Percentiles rank a stretch among this genome's conserved stretches.
These are phyloP conservation scores for Claviceps quebecensis DNA, from an alignment of 2,329 filamentous ascomycete species.

Conservation along the genomic window DNA sequence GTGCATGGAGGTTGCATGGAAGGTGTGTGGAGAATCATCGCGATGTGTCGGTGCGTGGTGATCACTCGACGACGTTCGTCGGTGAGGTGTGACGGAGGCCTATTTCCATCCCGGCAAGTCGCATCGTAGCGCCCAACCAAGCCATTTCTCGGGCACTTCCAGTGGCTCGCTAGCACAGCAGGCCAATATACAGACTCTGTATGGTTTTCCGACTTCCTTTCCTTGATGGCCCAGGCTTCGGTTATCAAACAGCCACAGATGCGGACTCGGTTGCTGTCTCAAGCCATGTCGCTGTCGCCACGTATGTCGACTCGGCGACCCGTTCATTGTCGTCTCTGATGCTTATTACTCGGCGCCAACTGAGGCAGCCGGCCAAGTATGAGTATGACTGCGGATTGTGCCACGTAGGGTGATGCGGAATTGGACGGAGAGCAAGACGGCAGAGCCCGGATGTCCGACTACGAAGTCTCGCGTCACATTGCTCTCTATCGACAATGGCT, in stretches of 20 bases:
- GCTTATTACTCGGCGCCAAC: background rate
- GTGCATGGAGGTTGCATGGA: too few relatives aligned
- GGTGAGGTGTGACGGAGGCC: constrained; percentile 4
- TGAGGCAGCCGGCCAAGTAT: background rate
- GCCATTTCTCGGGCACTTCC: background rate
- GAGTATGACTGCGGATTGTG: background rate
- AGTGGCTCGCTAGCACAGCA: background rate
- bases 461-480: background rate
- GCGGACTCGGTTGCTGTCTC: background rate
- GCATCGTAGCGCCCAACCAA: constrained; percentile 4
- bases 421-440: background rate
- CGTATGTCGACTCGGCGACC: background rate
- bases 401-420: background rate
- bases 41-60: background rate
- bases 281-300: background rate
- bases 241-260: background rate
- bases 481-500: background rate
- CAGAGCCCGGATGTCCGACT: background rate
- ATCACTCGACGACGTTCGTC: background rate
- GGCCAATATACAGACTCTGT: background rate
- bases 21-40: background rate
- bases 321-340: background rate
- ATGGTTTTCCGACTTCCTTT: background rate
- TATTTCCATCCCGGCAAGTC: background rate
- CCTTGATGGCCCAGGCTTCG: background rate